Base-by-base conservation (phyloP, 192 early-diverging fungal species). In the Neocallimastix lanati region DNA sequence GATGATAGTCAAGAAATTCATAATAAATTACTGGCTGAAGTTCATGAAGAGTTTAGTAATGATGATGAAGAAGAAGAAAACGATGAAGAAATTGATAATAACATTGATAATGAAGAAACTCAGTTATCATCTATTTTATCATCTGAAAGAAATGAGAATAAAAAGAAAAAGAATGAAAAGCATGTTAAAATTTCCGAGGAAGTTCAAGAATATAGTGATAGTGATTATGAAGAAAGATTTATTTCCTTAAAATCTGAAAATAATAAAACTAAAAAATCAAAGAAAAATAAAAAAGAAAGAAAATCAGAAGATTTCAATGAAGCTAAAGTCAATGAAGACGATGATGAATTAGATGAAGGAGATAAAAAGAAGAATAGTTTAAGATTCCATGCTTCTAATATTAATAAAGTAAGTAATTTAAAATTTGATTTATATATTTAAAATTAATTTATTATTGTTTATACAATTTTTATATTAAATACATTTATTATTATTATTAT, bases 401-500 rank as follows among this genome's bases (percentile, higher is more conserved):
- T 94, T 78, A 91, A 93, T 78, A 87, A 90, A 78, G 89, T 90
- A 76, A 82, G n/a, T n/a, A n/a, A n/a, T n/a, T n/a, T n/a, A n/a
- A n/a, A n/a, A n/a, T n/a, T n/a, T n/a, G n/a, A n/a, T n/a, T n/a
- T n/a, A n/a, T n/a, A n/a, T n/a, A n/a, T n/a, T n/a, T n/a, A n/a
- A n/a, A n/a, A n/a, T n/a, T n/a, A n/a, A n/a, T n/a, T n/a, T n/a
- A n/a, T n/a, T n/a, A n/a, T n/a, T n/a, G n/a, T n/a, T n/a, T n/a
- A n/a, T n/a, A n/a, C n/a, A n/a, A n/a, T n/a, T n/a, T n/a, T n/a
- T n/a, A n/a, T n/a, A n/a, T n/a, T n/a, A n/a, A n/a, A n/a, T n/a
- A n/a, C n/a, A 84, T 96, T 77, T 94, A 94, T 38, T 93, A 94
- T 85, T 92, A 89, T 80, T 89, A 92, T 76, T 83, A 85, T 37